Evolutionary conservation across 305 asterid species (phyloP).

Genomic region (Fraxinus greggii): DNA sequence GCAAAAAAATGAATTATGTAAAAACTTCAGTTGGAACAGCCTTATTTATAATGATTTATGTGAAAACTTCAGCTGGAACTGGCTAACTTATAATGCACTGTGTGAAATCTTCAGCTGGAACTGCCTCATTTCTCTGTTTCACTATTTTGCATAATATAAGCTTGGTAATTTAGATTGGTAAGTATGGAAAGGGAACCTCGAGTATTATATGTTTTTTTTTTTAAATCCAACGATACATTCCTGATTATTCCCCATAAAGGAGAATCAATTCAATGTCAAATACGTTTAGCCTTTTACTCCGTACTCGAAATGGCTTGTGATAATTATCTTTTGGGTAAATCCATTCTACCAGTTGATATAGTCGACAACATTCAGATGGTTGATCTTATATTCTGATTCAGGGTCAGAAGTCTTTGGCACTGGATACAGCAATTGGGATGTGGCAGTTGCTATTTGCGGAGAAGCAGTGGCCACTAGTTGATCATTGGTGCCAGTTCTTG

Average conservation of each 20-base stretch:
- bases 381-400: constrained; percentile 33
- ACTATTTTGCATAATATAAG: background rate
- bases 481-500: constrained; percentile 96
- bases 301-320: background rate
- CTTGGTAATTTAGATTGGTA: background rate
- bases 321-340: background rate
- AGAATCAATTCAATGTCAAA: background rate
- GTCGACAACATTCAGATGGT: background rate
- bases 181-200: background rate
- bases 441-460: constrained; percentile 97
- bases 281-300: background rate
- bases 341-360: background rate
- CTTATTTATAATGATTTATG: background rate
- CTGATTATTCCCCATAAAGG: background rate
- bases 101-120: background rate
- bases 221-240: background rate
- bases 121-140: background rate
- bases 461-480: constrained; percentile 91
- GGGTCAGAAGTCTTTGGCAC: constrained; percentile 98
- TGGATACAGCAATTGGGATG: constrained; percentile 99
- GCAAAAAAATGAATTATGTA: background rate
- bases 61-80: background rate
- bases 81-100: background rate
- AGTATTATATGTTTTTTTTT: background rate
- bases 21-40: background rate